Base-by-base conservation (phyloP, 2,329 filamentous ascomycete genomes). In the Fusarium marasasianum region DNA sequence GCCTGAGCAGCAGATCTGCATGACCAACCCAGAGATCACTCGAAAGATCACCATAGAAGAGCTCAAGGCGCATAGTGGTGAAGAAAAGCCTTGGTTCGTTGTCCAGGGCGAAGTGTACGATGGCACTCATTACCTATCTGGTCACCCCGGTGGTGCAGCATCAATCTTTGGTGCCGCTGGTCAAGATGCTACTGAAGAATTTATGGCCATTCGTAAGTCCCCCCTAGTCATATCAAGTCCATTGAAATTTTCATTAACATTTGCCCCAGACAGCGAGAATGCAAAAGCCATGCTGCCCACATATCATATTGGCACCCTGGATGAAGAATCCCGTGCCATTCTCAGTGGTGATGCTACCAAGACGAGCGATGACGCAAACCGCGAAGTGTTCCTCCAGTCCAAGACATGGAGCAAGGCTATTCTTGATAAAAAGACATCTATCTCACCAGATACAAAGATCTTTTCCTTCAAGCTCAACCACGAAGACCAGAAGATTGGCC, bases 61-160 rank as follows among this genome's bases (percentile, higher is more conserved):
- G 77, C 83, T 98, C 43, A 88, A 89, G 69, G 86, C 88, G 70
- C 93, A 97, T 76, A 88, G 90, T 31, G 87, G 83, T 22, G 89
- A 91, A 41, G 82, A 89, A 2, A 85, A 89, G 35, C 94, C 94
- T 2, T 98, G 95, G 94, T 98, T 98, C 78, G 91, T 97, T 8
- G 88, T 98, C 17, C 91, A 95, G 66, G 93, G 94, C 1, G 91
- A 98, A 77, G 94, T 98, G 0, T 98, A 97, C 77, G 92, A 98
- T 78, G 95, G 95, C 10, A 95, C 93, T 2, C 83, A 84, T 5
- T 98, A 96, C 80, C 84, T 98, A 20, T 89, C 94, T 70, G 92
- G 87, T 2, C 95, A 98, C 80, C 95, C 95, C 1, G 95, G 95
- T 58, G 95, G 95, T 57, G 94, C 94, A 6, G 90, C 93, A 72